Evolutionary conservation across 129 eudicot species (phyloP), one percentile per base, ranked within the genome.

Genomic region (Flaveria sonorensis): DNA sequence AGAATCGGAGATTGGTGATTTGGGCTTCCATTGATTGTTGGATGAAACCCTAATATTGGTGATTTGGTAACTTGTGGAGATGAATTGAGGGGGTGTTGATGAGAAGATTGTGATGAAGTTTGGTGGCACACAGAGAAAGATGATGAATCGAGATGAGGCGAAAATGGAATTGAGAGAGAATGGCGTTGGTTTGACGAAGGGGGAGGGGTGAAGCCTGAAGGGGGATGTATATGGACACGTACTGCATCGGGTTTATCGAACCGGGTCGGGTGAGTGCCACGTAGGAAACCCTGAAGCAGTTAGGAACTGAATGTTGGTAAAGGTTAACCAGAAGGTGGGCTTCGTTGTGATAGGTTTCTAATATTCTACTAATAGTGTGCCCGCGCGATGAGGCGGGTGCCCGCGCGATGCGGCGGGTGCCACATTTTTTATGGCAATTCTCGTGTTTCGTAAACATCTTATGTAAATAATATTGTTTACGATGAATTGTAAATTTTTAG

Each of bases 171-270:
- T 45, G 48, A 45, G 53, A 66, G 73, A 68, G 75, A 63, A 43
- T 80, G 80, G 84, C 75, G 79, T 81, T 23, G 75, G 80, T 74
- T 81, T 81, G 84, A 81, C 84, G 84, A 55, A 64, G 69, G 6
- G 28, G 77, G 0, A 68, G 45, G 56, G 48, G 5, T 47, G 43
- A n/a, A n/a, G n/a, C n/a, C n/a, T n/a, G n/a, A 61, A 64, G 42
- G 79, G 78, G 79, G 75, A 56, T 81, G 84, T 66, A 81, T 74
- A 80, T 81, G 75, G 84, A 74, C 84, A 67, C 75, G 71, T 67
- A 43, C 53, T 46, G 64, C 14, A 26, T 45, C 32, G 51, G 61
- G 39, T 59, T 53, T 55, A 42, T 73, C 21, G 67, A 73, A 56
- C 53, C 68, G 40, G 50, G 50, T 71, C 21, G 40, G 61, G 60